Evolutionary conservation across 805 yeast species (phyloP).

Genomic region (Brettanomyces custersianus): DNA sequence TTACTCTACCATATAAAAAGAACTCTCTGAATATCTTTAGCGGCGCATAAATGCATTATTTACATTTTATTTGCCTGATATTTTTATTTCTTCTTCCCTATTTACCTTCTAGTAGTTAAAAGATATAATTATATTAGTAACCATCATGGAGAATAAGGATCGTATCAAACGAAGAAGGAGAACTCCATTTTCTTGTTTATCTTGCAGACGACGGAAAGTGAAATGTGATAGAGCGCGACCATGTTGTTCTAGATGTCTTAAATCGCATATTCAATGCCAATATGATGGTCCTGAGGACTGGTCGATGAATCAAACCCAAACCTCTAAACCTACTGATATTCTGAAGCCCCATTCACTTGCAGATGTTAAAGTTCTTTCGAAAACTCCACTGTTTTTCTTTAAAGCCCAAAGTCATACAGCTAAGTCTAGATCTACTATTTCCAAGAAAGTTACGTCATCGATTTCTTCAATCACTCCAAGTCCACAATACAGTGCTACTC

Average conservation of each 20-base stretch:
- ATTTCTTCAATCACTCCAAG: not conserved
- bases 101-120: no score
- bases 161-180: constrained; percentile 14
- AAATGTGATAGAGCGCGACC: constrained; percentile 20
- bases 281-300: constrained; percentile 14
- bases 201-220: constrained; percentile 16
- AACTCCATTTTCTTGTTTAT: constrained; percentile 16
- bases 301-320: not conserved
- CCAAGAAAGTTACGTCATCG: not conserved
- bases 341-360: not conserved
- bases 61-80: no score
- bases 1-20: no score
- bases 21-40: no score
- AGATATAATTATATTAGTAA: no score
- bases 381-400: constrained; percentile 1
- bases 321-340: not conserved
- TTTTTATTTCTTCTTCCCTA: no score
- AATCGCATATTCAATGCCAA: constrained; percentile 7
- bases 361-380: not conserved
- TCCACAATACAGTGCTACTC: not conserved
- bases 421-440: not conserved
- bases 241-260: constrained; percentile 11
- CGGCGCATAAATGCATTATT: no score
- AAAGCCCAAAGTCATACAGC: not conserved
- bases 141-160: no score